phyloP scores from a whole-genome alignment of 2,329 filamentous ascomycete species.

The Alternaria ethzedia region DNA sequence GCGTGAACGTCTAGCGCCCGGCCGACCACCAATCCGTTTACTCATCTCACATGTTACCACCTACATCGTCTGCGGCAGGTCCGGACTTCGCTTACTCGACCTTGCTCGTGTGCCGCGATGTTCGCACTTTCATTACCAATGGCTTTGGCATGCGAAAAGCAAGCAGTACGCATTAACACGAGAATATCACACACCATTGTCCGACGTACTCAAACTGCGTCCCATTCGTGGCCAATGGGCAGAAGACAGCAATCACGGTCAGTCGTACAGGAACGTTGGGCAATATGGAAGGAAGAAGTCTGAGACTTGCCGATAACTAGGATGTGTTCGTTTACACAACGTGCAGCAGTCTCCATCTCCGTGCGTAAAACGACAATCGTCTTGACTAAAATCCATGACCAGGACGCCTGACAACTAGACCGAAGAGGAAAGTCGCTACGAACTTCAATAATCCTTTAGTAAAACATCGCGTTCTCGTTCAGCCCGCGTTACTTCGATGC shows the following conservation, averaged over 20 bases:
- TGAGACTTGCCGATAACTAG: not conserved
- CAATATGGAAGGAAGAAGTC: not conserved
- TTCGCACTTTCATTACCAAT: not conserved
- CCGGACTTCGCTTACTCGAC: constrained; percentile 1
- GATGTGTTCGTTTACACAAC: not conserved
- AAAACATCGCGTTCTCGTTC: not conserved
- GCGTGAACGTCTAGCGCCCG: constrained; percentile 2
- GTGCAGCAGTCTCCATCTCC: constrained; percentile 3
- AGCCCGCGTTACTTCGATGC: not conserved
- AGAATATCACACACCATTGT: not conserved
- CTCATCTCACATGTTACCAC: constrained; percentile 1
- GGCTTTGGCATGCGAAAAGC: not conserved
- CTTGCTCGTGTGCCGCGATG: not conserved
- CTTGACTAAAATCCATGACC: not conserved
- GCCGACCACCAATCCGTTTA: constrained; percentile 1
- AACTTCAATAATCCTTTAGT: not conserved
- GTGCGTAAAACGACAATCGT: not conserved
- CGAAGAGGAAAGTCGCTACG: constrained; percentile 2
- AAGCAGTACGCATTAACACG: not conserved
- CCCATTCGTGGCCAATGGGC: not conserved
- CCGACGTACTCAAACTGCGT: not conserved
- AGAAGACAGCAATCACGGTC: not conserved
- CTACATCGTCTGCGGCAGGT: not conserved
- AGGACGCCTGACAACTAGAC: not conserved
- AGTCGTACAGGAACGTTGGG: not conserved